phyloP scores from a whole-genome alignment of 768 basidiomycete species.

The Suillus tomentosus region DNA sequence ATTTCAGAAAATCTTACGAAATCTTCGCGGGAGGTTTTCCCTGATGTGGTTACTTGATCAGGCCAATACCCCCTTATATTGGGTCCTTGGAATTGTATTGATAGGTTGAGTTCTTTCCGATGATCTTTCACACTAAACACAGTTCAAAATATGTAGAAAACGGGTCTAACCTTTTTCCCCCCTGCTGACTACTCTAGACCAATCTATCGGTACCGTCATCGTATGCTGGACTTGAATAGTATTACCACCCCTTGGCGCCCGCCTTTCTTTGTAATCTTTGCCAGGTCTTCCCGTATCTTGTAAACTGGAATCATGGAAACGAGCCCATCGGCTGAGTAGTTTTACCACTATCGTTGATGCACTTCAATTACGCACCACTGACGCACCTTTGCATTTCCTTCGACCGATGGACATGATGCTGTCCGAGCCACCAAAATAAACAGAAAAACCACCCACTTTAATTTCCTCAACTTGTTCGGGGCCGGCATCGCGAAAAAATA shows the following conservation, averaged over 20 bases:
- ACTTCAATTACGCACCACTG: neutral
- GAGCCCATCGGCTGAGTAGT: too few species aligned
- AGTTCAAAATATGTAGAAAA: neutral
- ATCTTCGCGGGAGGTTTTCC: too few species aligned
- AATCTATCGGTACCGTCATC: neutral
- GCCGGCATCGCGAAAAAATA: neutral
- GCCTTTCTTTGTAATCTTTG: too few species aligned
- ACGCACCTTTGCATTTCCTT: neutral
- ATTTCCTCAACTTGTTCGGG: neutral
- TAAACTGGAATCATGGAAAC: too few species aligned
- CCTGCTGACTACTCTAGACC: neutral
- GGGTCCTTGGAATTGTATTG: too few species aligned
- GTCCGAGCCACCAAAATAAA: neutral
- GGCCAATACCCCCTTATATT: too few species aligned
- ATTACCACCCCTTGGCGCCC: neutral
- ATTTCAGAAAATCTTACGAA: too few species aligned
- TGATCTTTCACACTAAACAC: neutral
- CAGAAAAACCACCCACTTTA: neutral
- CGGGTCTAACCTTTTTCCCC: neutral
- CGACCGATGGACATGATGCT: neutral
- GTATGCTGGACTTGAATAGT: neutral
- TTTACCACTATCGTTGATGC: neutral
- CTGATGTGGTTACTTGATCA: too few species aligned
- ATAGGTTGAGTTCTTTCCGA: too few species aligned
- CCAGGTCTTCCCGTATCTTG: too few species aligned